Conservation (phyloP, 2,329 filamentous ascomycete genomes). For the Penicillium sp. region DNA sequence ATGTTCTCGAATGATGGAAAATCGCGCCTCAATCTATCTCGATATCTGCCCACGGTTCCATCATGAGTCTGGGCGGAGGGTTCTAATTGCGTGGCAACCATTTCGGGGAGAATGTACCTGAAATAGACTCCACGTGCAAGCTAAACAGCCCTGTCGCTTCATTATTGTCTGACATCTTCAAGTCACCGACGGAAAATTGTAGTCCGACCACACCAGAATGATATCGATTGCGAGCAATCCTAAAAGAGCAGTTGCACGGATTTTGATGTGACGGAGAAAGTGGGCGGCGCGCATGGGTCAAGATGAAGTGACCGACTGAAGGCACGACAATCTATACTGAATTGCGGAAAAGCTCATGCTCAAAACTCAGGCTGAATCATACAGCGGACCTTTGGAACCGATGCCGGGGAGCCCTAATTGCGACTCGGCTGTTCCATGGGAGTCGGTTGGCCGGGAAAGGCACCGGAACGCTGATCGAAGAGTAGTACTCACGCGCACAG, state of each 20-base stretch:
- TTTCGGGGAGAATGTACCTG: background rate
- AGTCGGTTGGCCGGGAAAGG: background rate
- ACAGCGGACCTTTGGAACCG: conserved; percentile 7
- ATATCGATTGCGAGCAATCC: background rate
- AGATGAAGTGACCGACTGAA: background rate
- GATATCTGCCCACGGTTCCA: background rate
- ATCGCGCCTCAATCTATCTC: background rate
- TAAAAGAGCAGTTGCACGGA: background rate
- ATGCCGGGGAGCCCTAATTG: conserved; percentile 12
- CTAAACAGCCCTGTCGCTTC: conserved; percentile 2
- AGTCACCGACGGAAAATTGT: background rate
- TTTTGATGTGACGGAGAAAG: background rate
- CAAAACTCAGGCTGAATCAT: background rate
- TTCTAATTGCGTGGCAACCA: background rate
- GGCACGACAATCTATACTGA: conserved; percentile 20
- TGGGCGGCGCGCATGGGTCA: background rate
- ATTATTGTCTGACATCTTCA: background rate
- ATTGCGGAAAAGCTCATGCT: conserved; percentile 22
- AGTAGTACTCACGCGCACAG: background rate
- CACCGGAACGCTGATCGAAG: background rate
- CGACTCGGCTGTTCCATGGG: conserved; percentile 1
- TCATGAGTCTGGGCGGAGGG: background rate
- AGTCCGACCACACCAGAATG: background rate
- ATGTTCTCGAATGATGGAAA: conserved; percentile 1
- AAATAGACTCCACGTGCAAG: conserved; percentile 1